These are phyloP conservation scores for Pulveroboletus sp. DNA, from an alignment of 768 basidiomycete species.

Conservation along the genomic window DNA sequence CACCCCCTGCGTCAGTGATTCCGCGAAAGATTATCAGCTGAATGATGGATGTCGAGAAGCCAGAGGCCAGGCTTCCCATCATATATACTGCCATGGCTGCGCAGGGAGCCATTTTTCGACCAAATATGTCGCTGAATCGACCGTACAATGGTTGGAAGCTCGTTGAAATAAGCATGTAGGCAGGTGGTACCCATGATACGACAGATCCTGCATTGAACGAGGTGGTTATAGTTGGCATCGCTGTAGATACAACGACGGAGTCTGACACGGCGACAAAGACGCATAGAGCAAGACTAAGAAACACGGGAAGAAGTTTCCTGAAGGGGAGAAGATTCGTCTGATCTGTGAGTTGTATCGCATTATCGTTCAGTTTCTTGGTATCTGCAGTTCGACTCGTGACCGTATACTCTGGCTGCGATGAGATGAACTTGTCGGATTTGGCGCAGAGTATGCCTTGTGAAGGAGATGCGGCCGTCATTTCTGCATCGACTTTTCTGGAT, in stretches of 20 bases:
- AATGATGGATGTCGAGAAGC: slow-evolving; percentile 59
- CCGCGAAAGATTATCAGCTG: slow-evolving; percentile 69
- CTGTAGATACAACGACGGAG: slow-evolving; percentile 71
- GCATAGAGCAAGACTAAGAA: slow-evolving; percentile 57
- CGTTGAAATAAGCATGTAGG: slow-evolving; percentile 60
- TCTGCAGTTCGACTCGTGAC: slow-evolving; percentile 1
- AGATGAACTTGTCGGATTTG: not conserved
- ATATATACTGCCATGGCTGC: slow-evolving; percentile 61
- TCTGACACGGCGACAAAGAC: slow-evolving; percentile 61
- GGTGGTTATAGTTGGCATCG: slow-evolving; percentile 65
- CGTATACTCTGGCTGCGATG: slow-evolving; percentile 5
- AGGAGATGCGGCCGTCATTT: not conserved
- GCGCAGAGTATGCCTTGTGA: not conserved
- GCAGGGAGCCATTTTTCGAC: slow-evolving; percentile 57
- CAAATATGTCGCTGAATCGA: slow-evolving; percentile 64
- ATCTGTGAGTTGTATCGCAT: slow-evolving; percentile 46
- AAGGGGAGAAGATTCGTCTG: slow-evolving; percentile 74
- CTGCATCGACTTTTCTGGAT: not conserved
- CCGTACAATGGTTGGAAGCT: slow-evolving; percentile 45
- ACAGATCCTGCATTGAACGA: slow-evolving; percentile 51
- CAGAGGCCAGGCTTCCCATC: slow-evolving; percentile 61
- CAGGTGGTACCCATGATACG: slow-evolving; percentile 66
- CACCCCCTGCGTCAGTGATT: slow-evolving; percentile 66
- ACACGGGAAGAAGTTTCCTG: slow-evolving; percentile 58
- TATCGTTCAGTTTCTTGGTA: not conserved